Evolutionary conservation across 805 yeast genomes (phyloP).

Genomic region (Cyberlindnera petersonii): DNA sequence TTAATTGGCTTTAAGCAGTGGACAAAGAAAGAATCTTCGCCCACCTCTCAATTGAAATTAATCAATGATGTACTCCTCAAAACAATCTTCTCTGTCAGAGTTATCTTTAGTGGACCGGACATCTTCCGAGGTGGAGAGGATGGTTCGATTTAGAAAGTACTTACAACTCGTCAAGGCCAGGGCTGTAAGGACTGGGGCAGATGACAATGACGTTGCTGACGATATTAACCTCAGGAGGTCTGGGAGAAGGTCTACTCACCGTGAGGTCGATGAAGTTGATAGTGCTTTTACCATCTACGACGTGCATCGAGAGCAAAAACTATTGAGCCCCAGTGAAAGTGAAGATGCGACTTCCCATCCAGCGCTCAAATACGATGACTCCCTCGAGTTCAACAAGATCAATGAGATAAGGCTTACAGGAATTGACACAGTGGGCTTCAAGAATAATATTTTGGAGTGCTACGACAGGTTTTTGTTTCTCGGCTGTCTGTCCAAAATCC

Average conservation of each 20-base stretch:
- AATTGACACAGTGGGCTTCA: constrained; percentile 9
- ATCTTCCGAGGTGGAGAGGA: constrained; percentile 21
- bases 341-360: background rate
- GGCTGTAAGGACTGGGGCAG: constrained; percentile 9
- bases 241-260: constrained; percentile 7
- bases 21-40: too few relatives aligned
- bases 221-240: constrained; percentile 4
- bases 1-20: too few relatives aligned
- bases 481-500: constrained; percentile 13
- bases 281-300: constrained; percentile 17
- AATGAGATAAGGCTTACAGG: background rate
- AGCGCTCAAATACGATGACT: constrained; percentile 18
- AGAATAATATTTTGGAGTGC: constrained; percentile 23
- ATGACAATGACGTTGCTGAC: constrained; percentile 17
- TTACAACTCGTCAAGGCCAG: constrained; percentile 13
- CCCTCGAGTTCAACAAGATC: constrained; percentile 6
- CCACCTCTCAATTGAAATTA: too few relatives aligned
- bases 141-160: constrained; percentile 14
- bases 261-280: constrained; percentile 10
- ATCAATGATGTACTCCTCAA: too few relatives aligned
- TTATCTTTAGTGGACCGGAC: constrained; percentile 36
- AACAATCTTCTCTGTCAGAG: too few relatives aligned
- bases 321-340: background rate
- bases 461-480: constrained; percentile 10
- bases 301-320: constrained; percentile 14